These are phyloP conservation scores for Pseudogymnoascus sp. DNA, from an alignment of 2,329 filamentous ascomycete species.

Conservation along the genomic window DNA sequence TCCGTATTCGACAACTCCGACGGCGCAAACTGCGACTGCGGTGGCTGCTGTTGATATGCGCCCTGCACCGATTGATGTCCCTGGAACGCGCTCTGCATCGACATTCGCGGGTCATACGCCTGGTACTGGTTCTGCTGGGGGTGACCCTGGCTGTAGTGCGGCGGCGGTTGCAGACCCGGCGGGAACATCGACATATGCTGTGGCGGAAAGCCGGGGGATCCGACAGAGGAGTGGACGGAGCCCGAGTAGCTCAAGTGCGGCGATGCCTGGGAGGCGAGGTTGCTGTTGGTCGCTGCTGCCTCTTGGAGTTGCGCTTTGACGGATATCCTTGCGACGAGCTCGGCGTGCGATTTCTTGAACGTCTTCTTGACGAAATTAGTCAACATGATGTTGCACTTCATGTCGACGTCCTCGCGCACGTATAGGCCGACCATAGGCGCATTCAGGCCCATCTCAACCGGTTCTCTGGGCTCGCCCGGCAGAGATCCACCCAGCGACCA, in stretches of 20 bases:
- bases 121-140: not conserved
- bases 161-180: not conserved
- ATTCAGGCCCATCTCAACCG: slow-evolving; percentile 56
- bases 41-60: not conserved
- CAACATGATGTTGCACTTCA: slow-evolving; percentile 72
- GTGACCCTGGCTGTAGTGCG: not conserved
- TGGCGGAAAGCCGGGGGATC: not conserved
- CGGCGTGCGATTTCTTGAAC: slow-evolving; percentile 64
- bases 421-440: slow-evolving; percentile 64
- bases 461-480: slow-evolving; percentile 58
- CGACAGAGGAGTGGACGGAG: not conserved
- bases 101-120: not conserved
- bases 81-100: not conserved
- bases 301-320: slow-evolving; percentile 37
- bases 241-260: not conserved
- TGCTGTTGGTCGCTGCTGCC: slow-evolving; percentile 19
- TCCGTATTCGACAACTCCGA: not conserved
- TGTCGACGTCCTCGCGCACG: slow-evolving; percentile 75
- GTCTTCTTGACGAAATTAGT: slow-evolving; percentile 73
- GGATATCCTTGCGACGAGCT: slow-evolving; percentile 57
- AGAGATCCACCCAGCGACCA: slow-evolving; percentile 68
- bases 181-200: not conserved
- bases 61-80: not conserved
- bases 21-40: not conserved
- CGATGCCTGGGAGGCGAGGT: slow-evolving; percentile 10